Evolutionary conservation across 1,139 yeast species (phyloP).

Genomic region (Candida dubliniensis): DNA sequence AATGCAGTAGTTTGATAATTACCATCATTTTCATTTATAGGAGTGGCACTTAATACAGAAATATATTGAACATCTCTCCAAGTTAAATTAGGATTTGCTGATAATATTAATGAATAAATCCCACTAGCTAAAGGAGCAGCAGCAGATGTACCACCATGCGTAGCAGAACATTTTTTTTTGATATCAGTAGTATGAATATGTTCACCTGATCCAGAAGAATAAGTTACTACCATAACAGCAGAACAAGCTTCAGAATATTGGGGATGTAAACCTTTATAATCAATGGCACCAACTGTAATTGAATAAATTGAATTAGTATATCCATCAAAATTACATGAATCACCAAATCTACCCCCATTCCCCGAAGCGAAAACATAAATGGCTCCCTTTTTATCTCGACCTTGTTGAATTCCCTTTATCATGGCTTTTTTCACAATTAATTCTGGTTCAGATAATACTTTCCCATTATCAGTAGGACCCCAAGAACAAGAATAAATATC

Average conservation of each 20-base stretch:
- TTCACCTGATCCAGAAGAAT: slow-evolving; percentile 88
- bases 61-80: slow-evolving; percentile 97
- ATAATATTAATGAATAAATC: slow-evolving; percentile 75
- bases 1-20: slow-evolving; percentile 64
- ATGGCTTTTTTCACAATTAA: slow-evolving; percentile 76
- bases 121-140: slow-evolving; percentile 99
- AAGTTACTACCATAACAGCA: slow-evolving; percentile 95
- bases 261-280: slow-evolving; percentile 82
- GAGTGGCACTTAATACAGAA: slow-evolving; percentile 70
- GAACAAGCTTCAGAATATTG: slow-evolving; percentile 89
- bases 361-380: slow-evolving; percentile 96
- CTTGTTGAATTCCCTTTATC: slow-evolving; percentile 79
- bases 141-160: slow-evolving; percentile 97
- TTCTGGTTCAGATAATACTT: slow-evolving; percentile 82
- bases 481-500: slow-evolving; percentile 97
- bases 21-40: slow-evolving; percentile 65
- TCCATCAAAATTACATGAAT: slow-evolving; percentile 96
- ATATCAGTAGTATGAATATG: slow-evolving; percentile 91
- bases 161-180: slow-evolving; percentile 63
- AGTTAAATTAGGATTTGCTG: slow-evolving; percentile 80
- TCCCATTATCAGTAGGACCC: slow-evolving; percentile 98
- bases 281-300: slow-evolving; percentile 93
- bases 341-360: slow-evolving; percentile 81
- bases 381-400: slow-evolving; percentile 80
- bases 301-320: slow-evolving; percentile 95